Evolutionary conservation across 1,284 basidiomycete genomes (phyloP).

Genomic region (Ganoderma sp.): DNA sequence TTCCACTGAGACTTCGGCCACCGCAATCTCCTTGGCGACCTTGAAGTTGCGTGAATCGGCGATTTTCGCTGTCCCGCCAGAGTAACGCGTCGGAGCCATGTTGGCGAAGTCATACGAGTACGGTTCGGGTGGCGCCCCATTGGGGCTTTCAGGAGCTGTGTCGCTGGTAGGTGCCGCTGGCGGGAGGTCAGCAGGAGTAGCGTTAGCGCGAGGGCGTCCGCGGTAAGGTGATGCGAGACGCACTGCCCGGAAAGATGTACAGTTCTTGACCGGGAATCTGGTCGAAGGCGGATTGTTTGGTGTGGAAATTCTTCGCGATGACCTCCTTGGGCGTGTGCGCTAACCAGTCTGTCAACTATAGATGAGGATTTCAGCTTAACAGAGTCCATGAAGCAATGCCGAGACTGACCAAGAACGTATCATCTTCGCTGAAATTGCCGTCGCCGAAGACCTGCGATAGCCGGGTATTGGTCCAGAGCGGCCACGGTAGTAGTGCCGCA

Average conservation of each 20-base stretch:
- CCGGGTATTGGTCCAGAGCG: neutral
- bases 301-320: slow-evolving; percentile 51
- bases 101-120: slow-evolving; percentile 60
- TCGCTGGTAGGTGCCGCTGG: slow-evolving; percentile 32
- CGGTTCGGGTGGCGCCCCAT: slow-evolving; percentile 50
- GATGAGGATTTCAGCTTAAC: neutral
- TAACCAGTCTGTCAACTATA: slow-evolving; percentile 44
- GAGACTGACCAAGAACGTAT: slow-evolving; percentile 45
- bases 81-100: slow-evolving; percentile 46
- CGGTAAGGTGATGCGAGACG: slow-evolving; percentile 15
- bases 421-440: slow-evolving; percentile 49
- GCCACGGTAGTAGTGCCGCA: neutral
- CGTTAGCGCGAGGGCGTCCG: neutral
- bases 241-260: slow-evolving; percentile 46
- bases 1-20: slow-evolving; percentile 62
- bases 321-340: slow-evolving; percentile 52
- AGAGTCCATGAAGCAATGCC: neutral
- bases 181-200: slow-evolving; percentile 5
- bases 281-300: slow-evolving; percentile 42
- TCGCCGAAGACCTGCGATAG: slow-evolving; percentile 44
- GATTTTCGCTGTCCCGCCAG: slow-evolving; percentile 65
- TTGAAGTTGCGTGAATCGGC: slow-evolving; percentile 63
- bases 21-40: slow-evolving; percentile 59
- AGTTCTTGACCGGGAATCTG: slow-evolving; percentile 43
- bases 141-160: slow-evolving; percentile 41